phyloP scores from a whole-genome alignment of 1,139 yeast species.

The Nadsonia starkeyi-henricii region DNA sequence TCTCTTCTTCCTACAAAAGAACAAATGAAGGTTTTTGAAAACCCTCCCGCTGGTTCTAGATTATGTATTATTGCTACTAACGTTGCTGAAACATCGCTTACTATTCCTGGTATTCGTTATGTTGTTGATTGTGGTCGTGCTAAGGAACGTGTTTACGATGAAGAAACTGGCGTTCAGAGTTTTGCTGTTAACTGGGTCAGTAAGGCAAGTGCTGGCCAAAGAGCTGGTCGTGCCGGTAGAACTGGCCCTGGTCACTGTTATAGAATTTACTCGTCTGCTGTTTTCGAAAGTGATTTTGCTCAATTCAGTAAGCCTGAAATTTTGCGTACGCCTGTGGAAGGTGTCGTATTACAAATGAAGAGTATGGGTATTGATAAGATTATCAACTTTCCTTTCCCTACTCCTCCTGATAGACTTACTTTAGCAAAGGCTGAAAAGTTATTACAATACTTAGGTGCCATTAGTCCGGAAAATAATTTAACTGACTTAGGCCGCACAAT shows the following conservation, averaged over 20 bases:
- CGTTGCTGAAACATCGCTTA: slow-evolving; percentile 93
- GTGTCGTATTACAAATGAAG: slow-evolving; percentile 87
- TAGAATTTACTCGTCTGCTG: slow-evolving; percentile 86
- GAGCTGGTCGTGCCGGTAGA: slow-evolving; percentile 98
- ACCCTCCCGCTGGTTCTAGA: slow-evolving; percentile 75
- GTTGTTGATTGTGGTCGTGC: slow-evolving; percentile 94
- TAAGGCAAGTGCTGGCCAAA: slow-evolving; percentile 90
- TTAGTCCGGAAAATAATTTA: slow-evolving; percentile 38
- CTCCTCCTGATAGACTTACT: slow-evolving; percentile 63
- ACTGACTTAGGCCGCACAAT: slow-evolving; percentile 74
- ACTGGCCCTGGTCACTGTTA: slow-evolving; percentile 99
- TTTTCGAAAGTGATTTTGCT: slow-evolving; percentile 71
- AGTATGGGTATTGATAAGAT: slow-evolving; percentile 92
- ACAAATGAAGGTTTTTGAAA: slow-evolving; percentile 84
- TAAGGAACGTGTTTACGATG: slow-evolving; percentile 74
- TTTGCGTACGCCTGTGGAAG: slow-evolving; percentile 88
- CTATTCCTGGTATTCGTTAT: slow-evolving; percentile 90
- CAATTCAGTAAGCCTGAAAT: slow-evolving; percentile 85
- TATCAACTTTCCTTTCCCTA: slow-evolving; percentile 89
- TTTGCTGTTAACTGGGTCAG: slow-evolving; percentile 88
- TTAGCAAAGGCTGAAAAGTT: slow-evolving; percentile 54
- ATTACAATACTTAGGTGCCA: slow-evolving; percentile 65
- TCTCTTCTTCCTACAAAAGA: slow-evolving; percentile 84
- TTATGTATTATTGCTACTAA: slow-evolving; percentile 92
- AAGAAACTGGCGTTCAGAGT: slow-evolving; percentile 81